Base-by-base conservation (phyloP, 83 land plant genomes). In the Isoetes engelmannii region DNA sequence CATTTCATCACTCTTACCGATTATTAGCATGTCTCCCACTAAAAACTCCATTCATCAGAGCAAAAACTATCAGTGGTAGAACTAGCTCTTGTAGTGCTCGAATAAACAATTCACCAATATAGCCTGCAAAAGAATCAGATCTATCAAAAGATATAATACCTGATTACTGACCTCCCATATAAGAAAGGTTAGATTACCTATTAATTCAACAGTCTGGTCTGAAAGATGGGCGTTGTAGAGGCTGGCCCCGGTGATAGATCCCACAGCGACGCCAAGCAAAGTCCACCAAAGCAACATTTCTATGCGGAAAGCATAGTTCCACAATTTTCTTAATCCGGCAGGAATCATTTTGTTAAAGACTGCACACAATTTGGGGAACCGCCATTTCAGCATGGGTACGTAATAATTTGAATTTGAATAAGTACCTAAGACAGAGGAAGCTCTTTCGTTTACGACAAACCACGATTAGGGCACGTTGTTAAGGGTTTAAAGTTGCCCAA, bases 21-120 rank as follows among this genome's bases (percentile, higher is more conserved):
- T 63, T 64, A 19, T 62, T 28, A 6, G 77, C 51, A 47, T 63
- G 74, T 55, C 81, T 76, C 46, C 73, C 65, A 45, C 77, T 79
- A 50, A 79, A 74, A n/a, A 79, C 81, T 28, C 81, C 81, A 51
- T 46, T 68, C 81, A 79, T 79, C 41, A 79, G 72, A 53, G 81
- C 81, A 50, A 79, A 69, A 49, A 74, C 69, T 37, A 74, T 79
- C 61, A 79, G 48, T n/a, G 81, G 81, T 73, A 79, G 63, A 48
- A 79, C 77, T 21, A 79, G 72, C 67, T 67, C 81, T 55, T 79
- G 78, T 60, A 79, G 48, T 49, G 81, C 81, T 17, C 81, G 81
- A 61, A 79, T 79, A 58, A 79, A 61, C 44, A 79, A 53, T 61
- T 79, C 81, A 69, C 81, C 81, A 51, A 77, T 77, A 68, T 79